Base-by-base conservation (phyloP, 352 stramenopile species). In the Phytophthora rubi region DNA sequence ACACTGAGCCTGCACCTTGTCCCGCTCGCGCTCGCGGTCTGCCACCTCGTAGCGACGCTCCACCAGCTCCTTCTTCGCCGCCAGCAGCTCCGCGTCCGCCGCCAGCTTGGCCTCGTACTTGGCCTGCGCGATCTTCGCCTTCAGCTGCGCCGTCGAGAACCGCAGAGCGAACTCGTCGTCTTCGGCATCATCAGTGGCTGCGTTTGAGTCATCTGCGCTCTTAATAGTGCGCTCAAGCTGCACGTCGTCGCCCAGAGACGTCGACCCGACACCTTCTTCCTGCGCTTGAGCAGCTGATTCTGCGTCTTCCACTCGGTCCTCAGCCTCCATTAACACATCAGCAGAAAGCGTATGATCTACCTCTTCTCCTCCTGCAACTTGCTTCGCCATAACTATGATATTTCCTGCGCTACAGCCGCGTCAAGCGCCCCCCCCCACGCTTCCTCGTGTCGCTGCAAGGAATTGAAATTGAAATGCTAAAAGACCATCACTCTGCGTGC, bases 31-130 rank as follows among this genome's bases (percentile, higher is more conserved):
- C 28, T 80, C 51, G 9, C 65, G 53, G 23, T 76, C 60, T 54
- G 79, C 51, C 32, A 86, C 58, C 59, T 79, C 65, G 59, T 73
- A 74, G 59, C 87, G 76, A 8, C 73, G 33, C 60, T 80, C 71
- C 15, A 90, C 54, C 13, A 91, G 72, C 71, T 80, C 69, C 55
- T 86, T 85, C 49, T 72, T 76, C 32, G 81, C 53, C 37, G 42
- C 70, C 53, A 84, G 67, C 49, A 86, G 52, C 57, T 90, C 74
- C 3, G 76, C 81, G 32, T 91, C 72, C 4, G 76, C 74, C n/a
- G 64, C 75, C 53, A 89, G 73, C 53, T 85, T 89, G 7, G 76
- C 64, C 47, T 91, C 82, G 6, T 87, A 65, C 9, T 83, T 85
- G 35, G 81, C 80, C 59, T 88, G 81, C 37, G 85, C 79, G 48